Percentiles rank a stretch among this genome's conserved stretches.
These are phyloP conservation scores for Artemisia tridentata DNA, from an alignment of 129 eudicot species.

Conservation along the genomic window DNA sequence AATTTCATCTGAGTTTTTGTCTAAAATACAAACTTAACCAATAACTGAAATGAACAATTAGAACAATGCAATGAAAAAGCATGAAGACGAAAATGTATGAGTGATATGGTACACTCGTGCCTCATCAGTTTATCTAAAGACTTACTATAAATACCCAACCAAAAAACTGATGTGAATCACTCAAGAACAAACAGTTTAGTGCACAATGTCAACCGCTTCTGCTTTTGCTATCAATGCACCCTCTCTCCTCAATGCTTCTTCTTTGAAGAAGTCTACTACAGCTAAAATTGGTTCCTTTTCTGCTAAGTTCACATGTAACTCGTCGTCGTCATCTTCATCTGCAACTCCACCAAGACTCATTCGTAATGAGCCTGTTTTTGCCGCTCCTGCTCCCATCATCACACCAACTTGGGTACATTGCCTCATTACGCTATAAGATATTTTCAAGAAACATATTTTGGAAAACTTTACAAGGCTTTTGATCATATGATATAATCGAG, in stretches of 20 bases:
- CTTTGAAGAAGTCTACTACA: conserved; percentile 41
- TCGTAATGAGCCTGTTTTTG: conserved; percentile 83
- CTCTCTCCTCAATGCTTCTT: conserved; percentile 37
- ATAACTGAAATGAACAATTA: conserved; percentile 21
- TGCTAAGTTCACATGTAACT: conserved; percentile 39
- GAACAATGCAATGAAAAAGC: conserved; percentile 13
- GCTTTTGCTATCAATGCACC: conserved; percentile 49
- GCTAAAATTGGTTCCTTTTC: conserved; percentile 37
- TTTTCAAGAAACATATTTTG: background rate
- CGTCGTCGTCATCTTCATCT: conserved; percentile 22
- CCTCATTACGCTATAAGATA: background rate
- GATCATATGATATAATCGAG: no score
- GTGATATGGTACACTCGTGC: conserved; percentile 32
- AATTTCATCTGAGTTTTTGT: conserved; percentile 15
- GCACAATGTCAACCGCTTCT: conserved; percentile 68
- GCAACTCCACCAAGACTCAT: conserved; percentile 63
- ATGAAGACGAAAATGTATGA: conserved; percentile 26
- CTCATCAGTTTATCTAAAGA: conserved; percentile 34
- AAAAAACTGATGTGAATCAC: background rate
- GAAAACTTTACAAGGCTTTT: no score
- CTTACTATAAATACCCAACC: conserved; percentile 24
- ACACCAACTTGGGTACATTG: conserved; percentile 65
- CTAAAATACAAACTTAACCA: conserved; percentile 25
- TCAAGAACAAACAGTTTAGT: background rate
- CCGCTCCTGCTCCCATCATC: conserved; percentile 87